These are phyloP conservation scores for Murraya koenigii DNA, from an alignment of 345 rosid genomes.

Conservation along the genomic window DNA sequence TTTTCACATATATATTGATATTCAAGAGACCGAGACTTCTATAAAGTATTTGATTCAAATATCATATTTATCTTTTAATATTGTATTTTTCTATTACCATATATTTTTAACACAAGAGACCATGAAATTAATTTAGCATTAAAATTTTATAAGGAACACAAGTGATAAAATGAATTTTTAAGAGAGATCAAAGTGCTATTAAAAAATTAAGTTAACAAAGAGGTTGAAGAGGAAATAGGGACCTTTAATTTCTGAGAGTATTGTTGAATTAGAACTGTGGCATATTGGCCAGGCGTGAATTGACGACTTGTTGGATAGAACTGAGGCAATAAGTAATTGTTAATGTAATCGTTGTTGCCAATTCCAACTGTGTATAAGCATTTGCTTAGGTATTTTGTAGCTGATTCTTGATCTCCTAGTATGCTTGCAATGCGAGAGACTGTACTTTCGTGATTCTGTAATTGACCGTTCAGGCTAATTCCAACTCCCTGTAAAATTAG, in stretches of 20 bases:
- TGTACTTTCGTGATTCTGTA: slow-evolving; percentile 1
- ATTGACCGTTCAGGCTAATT: slow-evolving; percentile 17
- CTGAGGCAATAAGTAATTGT: slow-evolving; percentile 32
- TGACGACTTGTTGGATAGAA: slow-evolving; percentile 18
- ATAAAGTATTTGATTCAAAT: too few relatives aligned
- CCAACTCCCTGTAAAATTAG: slow-evolving; percentile 10
- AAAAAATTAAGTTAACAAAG: background rate
- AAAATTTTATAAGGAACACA: too few relatives aligned
- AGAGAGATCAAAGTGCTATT: too few relatives aligned
- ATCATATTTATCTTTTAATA: too few relatives aligned
- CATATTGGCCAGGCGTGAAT: slow-evolving; percentile 20
- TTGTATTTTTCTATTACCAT: too few relatives aligned
- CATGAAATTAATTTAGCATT: too few relatives aligned
- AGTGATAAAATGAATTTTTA: too few relatives aligned
- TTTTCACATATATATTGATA: too few relatives aligned
- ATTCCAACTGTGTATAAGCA: slow-evolving; percentile 28
- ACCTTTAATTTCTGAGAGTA: slow-evolving; percentile 28
- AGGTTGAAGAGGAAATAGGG: background rate
- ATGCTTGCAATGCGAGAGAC: background rate
- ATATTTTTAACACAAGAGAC: too few relatives aligned
- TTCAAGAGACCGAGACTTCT: too few relatives aligned
- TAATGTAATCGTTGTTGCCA: slow-evolving; percentile 36
- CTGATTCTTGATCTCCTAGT: background rate
- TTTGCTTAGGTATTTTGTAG: slow-evolving; percentile 16
- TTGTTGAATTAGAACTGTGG: slow-evolving; percentile 15